Base-by-base conservation (phyloP, 768 basidiomycete genomes). In the Suillus plorans region DNA sequence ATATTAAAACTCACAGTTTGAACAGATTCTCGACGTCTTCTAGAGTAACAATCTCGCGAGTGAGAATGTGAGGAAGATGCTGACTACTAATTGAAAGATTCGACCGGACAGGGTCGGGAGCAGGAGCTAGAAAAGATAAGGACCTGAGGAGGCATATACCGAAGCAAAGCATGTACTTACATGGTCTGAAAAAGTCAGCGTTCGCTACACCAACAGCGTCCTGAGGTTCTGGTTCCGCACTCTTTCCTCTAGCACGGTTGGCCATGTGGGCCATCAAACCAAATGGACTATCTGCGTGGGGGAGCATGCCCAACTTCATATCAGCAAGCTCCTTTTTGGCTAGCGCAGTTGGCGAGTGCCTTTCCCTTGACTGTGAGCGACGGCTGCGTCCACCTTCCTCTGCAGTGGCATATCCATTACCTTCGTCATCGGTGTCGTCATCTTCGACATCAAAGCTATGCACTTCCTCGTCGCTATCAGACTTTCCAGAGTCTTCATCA, bases 231-330 rank as follows among this genome's bases (percentile, higher is more conserved):
- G 75, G 73, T 47, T 81, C 83, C 37, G 78, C 80, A n/a, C 76
- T 78, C 74, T 64, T 81, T 73, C 63, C 77, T 76, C 69, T 81
- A 76, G 61, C 72, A 70, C 80, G 83, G 68, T 90, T 74, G 59
- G 81, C 80, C 66, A 92, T 76, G 8, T 82, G 80, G n/a, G 88
- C 89, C 76, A 94, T 89, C 64, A 94, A 73, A n/a, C 92, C 91
- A 71, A 88, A 89, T 9, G 91, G 91, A 28, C 84, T 80, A 0
- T 87, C 88, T 63, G 82, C 85, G 49, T 77, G 83, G 2, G 90
- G 89, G 20, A 91, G 74, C 63, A 83, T 82, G 41, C 84, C 85
- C 22, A 84, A 82, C 70, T 83, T 87, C 42, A 77, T 70, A n/a
- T 75, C 74, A 10, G 63, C 64, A 60, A 72, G 68, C 16, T 41